Base-by-base conservation (phyloP, 352 stramenopile species). In the Globisporangium takayamanum region DNA sequence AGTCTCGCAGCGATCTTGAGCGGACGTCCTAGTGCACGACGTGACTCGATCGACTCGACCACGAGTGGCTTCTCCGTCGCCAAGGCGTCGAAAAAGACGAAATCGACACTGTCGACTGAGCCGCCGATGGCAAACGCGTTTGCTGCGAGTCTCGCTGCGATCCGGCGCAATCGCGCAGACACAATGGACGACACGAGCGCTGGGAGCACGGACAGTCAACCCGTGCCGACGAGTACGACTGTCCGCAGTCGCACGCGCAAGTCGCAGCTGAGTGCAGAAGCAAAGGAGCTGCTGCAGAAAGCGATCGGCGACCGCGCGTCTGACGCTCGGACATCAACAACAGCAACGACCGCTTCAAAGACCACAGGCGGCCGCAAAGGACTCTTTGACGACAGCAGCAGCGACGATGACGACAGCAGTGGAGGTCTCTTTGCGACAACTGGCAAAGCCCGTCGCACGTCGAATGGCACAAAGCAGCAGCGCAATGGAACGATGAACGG, bases 341-440 rank as follows among this genome's bases (percentile, higher is more conserved):
- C 50, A 20, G 52, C 55, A n/a, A 76, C 69, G 22, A 72, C 73
- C 15, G 15, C 59, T 15, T 66, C 63, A 53, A 47, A 73, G 20
- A 16, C n/a, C 22, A 11, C 22, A n/a, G 10, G 12, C 7, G 75
- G 77, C 50, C 74, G 82, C 2, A 88, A 74, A 50, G 82, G 82
- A 5, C 62, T 94, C 1, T 94, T 94, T 66, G 84, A 94, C 61
- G 84, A 90, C 39, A 94, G 82, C 53, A 84, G 70, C 67, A 84
- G 74, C 41, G 62, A 68, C 22, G 73, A 81, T 33, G 72, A 80
- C 49, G 73, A 80, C 50, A 79, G 67, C 0, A 74, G 86, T 28
- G 63, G 53, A 26, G 80, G 73, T 0, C 52, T 90, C 14, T 88
- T 90, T 44, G 74, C 74, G 41, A 54, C 71, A 2, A 50, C 48